These are phyloP conservation scores for Strobilomyces confusus DNA, from an alignment of 768 basidiomycete species.

Conservation along the genomic window DNA sequence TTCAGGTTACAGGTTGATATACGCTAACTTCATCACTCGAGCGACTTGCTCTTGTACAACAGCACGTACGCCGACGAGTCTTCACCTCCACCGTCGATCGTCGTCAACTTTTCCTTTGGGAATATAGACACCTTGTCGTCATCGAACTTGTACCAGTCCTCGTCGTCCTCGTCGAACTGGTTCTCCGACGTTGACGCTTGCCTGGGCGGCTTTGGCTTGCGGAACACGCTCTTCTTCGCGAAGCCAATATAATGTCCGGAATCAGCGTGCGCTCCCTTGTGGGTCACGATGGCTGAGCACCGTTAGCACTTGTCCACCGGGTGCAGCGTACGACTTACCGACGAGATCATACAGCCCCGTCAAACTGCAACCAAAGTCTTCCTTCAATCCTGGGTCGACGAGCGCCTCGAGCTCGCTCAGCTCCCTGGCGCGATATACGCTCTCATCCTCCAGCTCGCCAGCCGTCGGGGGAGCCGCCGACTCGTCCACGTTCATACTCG, in stretches of 20 bases:
- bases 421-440: constrained; percentile 61
- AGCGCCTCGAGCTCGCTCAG: constrained; percentile 58
- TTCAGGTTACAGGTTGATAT: constrained; percentile 17
- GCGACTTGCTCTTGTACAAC: constrained; percentile 67
- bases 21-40: constrained; percentile 26
- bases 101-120: constrained; percentile 75
- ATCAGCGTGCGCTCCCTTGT: constrained; percentile 95
- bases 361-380: constrained; percentile 68
- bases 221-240: constrained; percentile 74
- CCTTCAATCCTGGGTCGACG: constrained; percentile 57
- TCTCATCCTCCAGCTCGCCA: constrained; percentile 57
- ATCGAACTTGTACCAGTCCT: constrained; percentile 95
- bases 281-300: constrained; percentile 84
- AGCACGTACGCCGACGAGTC: constrained; percentile 88
- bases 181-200: background rate
- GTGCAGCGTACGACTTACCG: constrained; percentile 47
- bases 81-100: constrained; percentile 89
- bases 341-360: constrained; percentile 89
- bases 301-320: background rate
- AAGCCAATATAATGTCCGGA: constrained; percentile 95
- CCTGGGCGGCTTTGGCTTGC: constrained; percentile 24
- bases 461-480: constrained; percentile 20
- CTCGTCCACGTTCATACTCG: constrained; percentile 48
- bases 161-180: constrained; percentile 41
- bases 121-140: constrained; percentile 92